phyloP scores from a whole-genome alignment of 1,284 basidiomycete genomes.

The Leccinum fuscescens region DNA sequence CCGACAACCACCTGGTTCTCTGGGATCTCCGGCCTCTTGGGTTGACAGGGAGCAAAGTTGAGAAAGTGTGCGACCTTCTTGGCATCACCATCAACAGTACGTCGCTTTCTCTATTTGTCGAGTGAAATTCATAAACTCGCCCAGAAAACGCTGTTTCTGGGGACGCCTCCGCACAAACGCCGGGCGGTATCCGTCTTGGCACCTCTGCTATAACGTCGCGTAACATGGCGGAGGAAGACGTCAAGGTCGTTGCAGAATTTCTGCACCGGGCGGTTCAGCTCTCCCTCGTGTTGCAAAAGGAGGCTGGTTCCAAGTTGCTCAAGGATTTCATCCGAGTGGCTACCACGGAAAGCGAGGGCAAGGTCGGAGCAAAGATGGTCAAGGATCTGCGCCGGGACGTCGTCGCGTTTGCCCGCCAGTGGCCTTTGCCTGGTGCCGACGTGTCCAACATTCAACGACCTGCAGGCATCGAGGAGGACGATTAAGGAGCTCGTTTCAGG shows the following conservation, averaged over 20 bases:
- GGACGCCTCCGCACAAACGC: constrained; percentile 92
- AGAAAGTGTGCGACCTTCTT: constrained; percentile 96
- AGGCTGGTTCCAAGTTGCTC: constrained; percentile 91
- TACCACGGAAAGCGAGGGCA: constrained; percentile 65
- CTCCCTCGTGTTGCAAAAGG: constrained; percentile 85
- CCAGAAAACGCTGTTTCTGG: constrained; percentile 95
- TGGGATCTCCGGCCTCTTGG: constrained; percentile 97
- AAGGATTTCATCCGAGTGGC: constrained; percentile 94
- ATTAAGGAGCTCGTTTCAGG: constrained; percentile 2
- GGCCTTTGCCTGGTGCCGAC: constrained; percentile 93
- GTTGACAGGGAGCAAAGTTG: constrained; percentile 95
- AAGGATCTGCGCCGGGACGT: constrained; percentile 75
- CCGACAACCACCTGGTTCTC: constrained; percentile 96
- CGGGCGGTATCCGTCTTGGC: constrained; percentile 97
- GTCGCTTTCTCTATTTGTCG: constrained; percentile 30
- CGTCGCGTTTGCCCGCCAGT: constrained; percentile 75
- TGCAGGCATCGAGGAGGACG: constrained; percentile 62
- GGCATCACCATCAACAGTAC: constrained; percentile 94
- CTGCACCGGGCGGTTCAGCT: constrained; percentile 91
- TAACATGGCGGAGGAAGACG: constrained; percentile 87
- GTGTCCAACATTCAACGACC: constrained; percentile 60
- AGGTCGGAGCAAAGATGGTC: constrained; percentile 72
- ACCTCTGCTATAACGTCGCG: constrained; percentile 94
- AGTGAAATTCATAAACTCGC: neutral
- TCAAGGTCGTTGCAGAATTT: constrained; percentile 87